phyloP scores from a whole-genome alignment of 2,329 filamentous ascomycete genomes.

The Aspergillus ibericus region DNA sequence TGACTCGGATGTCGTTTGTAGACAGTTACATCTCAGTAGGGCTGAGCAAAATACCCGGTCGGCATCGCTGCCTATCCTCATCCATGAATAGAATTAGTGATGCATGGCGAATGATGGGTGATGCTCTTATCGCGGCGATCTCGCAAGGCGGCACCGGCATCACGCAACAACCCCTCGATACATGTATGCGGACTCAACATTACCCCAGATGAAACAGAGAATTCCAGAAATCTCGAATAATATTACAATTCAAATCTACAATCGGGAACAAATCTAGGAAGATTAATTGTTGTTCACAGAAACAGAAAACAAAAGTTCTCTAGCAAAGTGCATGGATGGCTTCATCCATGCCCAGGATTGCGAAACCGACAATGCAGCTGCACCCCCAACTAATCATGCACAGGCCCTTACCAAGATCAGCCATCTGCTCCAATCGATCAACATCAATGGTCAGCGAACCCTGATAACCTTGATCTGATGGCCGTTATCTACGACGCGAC shows the following conservation, averaged over 20 bases:
- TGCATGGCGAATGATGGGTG: not conserved
- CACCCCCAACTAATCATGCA: not conserved
- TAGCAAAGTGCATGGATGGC: not conserved
- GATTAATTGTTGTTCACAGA: too few relatives aligned
- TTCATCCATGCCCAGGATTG: not conserved
- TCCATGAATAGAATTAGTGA: too few relatives aligned
- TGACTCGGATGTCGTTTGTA: slow-evolving; percentile 13
- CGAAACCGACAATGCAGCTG: not conserved
- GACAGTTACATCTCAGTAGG: too few relatives aligned
- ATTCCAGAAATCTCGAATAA: not conserved
- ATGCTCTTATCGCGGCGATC: not conserved
- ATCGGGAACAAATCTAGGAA: too few relatives aligned
- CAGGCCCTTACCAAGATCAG: not conserved
- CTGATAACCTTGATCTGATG: not conserved
- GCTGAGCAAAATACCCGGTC: not conserved
- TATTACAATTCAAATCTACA: not conserved
- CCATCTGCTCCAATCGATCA: not conserved
- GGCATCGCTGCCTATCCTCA: too few relatives aligned
- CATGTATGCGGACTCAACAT: not conserved
- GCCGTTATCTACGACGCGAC: not conserved
- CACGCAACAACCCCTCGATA: not conserved
- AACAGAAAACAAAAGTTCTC: not conserved
- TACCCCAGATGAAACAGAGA: too few relatives aligned
- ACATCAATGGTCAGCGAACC: not conserved
- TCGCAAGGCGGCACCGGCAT: not conserved